Evolutionary conservation across 352 stramenopile species (phyloP).

Genomic region (Phytophthora melonis): DNA sequence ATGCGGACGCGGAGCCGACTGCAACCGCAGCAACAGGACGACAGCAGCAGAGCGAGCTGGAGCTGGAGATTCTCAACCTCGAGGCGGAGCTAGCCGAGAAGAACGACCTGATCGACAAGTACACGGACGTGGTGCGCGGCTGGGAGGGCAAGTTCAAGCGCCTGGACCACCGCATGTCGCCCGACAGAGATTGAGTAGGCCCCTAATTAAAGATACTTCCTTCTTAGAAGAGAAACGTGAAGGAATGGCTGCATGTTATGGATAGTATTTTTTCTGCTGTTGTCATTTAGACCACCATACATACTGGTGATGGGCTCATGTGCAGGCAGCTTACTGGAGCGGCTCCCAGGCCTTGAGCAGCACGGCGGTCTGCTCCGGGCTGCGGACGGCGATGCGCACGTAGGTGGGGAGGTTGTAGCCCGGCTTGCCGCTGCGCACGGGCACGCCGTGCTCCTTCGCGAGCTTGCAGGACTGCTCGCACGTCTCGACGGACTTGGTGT

Average conservation of each 20-base stretch:
- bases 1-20: constrained; percentile 3
- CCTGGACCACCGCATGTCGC: constrained; percentile 71
- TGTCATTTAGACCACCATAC: constrained; percentile 3
- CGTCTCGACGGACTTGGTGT: constrained; percentile 75
- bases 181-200: constrained; percentile 29
- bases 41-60: constrained; percentile 62
- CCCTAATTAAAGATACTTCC: neutral
- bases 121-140: constrained; percentile 81
- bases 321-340: constrained; percentile 47
- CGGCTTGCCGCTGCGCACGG: constrained; percentile 86
- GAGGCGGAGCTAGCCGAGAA: constrained; percentile 84
- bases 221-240: constrained; percentile 5
- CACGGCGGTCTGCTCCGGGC: constrained; percentile 70
- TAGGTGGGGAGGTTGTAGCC: constrained; percentile 91
- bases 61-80: constrained; percentile 79
- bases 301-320: neutral
- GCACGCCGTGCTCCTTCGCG: constrained; percentile 86
- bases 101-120: constrained; percentile 89
- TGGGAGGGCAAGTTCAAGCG: constrained; percentile 90
- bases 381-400: constrained; percentile 86
- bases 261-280: constrained; percentile 1
- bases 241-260: constrained; percentile 26
- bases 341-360: constrained; percentile 81
- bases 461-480: constrained; percentile 70
- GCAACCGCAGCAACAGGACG: neutral